Evolutionary conservation across 768 basidiomycete species (phyloP), one percentile per base, ranked within the genome.

Genomic region (Thelephora ganbajun): DNA sequence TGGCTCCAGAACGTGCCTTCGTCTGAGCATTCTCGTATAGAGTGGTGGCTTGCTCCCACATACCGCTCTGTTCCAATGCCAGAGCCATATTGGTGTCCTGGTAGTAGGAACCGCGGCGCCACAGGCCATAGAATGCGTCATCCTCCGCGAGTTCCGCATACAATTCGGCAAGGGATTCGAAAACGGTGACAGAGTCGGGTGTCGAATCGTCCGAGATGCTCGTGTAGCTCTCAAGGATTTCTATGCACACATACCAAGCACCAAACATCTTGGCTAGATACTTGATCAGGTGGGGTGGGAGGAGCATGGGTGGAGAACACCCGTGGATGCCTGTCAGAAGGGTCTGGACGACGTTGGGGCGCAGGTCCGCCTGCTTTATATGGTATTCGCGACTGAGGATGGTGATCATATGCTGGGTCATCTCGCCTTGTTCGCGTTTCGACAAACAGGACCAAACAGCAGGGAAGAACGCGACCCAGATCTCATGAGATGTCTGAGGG

Each of bases 91-190:
- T 96, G 14, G 93, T 97, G 56, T 99, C 96, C 2, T 73, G 63
- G 54, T 89, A 86, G n/a, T 90, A 72, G 42, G 80, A 83, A 9
- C 96, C 86, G 42, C 85, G 78, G 26, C 96, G 76, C 87, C 94
- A 98, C 14, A 96, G 67, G 0, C 96, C 96, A 59, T 99, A 93
- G 61, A 97, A 96, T 65, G 96, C 75, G 61, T 99, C 96, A 52
- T 97, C 94, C 66, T 99, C 96, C 2, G 80, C 81, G 39, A 99
- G 66, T 59, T 99, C 96, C 0, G 94, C 90, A 55, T 97, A 99
- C 5, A 97, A 71, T 58, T 98, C 96, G 13, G 90, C 85, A 26
- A 99, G 71, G 1, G 96, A 88, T 60, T 96, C 93, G 48, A 79
- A 80, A 41, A 90, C 80, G 41, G 79, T 83, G 45, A 97, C 92